Base-by-base conservation (phyloP, 495 filamentous ascomycete species). In the Paragyromitra xinjiangensis region DNA sequence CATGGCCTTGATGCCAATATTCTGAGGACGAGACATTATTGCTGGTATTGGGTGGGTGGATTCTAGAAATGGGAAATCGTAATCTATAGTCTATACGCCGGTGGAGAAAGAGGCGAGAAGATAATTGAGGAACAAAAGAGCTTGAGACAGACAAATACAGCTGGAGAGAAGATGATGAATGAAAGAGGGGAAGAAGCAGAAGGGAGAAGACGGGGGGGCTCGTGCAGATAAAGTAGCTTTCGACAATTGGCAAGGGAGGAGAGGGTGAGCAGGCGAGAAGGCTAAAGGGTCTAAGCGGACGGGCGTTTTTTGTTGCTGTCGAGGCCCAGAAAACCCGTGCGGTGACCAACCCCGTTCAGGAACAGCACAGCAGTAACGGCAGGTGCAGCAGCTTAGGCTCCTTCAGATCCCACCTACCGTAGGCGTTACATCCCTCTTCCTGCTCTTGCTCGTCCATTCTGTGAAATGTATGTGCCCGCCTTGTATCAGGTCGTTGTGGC, bases 1-100 rank as follows among this genome's bases (percentile, higher is more conserved):
- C 85, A 99, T 95, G 93, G 93, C 95, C 89, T 98, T 99, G 85
- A 99, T 97, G 89, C 95, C 95, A 83, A 99, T 92, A 86, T 98
- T 98, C 85, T 95, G 91, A 72, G 95, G 93, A 84, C 93, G 92
- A 78, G 92, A 90, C 95, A 97, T 98, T 80, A 79, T 91, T 86
- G 81, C 64, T 44, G 16, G 29, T 68, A 39, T 71, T 73, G 19
- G 29, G 59, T 37, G 19, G 51, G 59, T 40, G 26, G 39, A 74
- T 55, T 69, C 51, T 58, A 55, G 56, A 53, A 66, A 42, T 66
- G 48, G 72, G 53, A 72, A 26, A 42, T 73, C 62, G 77, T 72
- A 78, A 72, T 71, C 75, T 73, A 48, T 64, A 70, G 68, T 73
- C 74, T 79, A 79, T 79, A 68, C 55, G 53, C 42, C 22, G 56